phyloP scores from a whole-genome alignment of 2,329 filamentous ascomycete species.

The Bipolaris zeicola region DNA sequence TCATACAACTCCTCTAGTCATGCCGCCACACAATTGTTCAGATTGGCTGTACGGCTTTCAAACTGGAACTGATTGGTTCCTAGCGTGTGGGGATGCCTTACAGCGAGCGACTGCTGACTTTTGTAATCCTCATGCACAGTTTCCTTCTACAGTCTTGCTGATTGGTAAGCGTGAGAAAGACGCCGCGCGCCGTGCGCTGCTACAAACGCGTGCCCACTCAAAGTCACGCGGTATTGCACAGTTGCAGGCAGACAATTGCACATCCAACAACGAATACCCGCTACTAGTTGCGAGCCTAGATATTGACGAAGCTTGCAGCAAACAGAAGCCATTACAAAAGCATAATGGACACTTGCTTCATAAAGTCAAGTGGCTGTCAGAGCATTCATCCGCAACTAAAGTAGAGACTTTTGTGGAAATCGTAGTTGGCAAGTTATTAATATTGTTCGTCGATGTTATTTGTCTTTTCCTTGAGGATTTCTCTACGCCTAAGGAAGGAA shows the following conservation, averaged over 20 bases:
- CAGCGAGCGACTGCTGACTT: slow-evolving; percentile 4
- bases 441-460: slow-evolving; percentile 19
- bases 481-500: slow-evolving; percentile 3
- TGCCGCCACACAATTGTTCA: not conserved
- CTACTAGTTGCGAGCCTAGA: slow-evolving; percentile 15
- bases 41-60: slow-evolving; percentile 20
- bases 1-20: slow-evolving; percentile 1
- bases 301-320: slow-evolving; percentile 5
- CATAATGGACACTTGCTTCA: not conserved
- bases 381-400: not conserved
- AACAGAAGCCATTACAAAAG: slow-evolving; percentile 1
- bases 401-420: slow-evolving; percentile 9
- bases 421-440: slow-evolving; percentile 14
- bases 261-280: slow-evolving; percentile 4
- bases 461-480: slow-evolving; percentile 24
- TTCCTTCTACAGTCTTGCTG: slow-evolving; percentile 15
- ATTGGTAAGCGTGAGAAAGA: slow-evolving; percentile 7
- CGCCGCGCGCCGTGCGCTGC: slow-evolving; percentile 1
- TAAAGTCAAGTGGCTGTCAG: slow-evolving; percentile 11
- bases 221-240: slow-evolving; percentile 10
- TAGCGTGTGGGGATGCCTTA: slow-evolving; percentile 7
- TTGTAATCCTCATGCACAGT: slow-evolving; percentile 5
- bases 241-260: slow-evolving; percentile 4
- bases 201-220: not conserved
- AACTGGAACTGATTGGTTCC: slow-evolving; percentile 13